These are phyloP conservation scores for Purshia tridentata DNA, from an alignment of 306 rosid species.

Conservation along the genomic window DNA sequence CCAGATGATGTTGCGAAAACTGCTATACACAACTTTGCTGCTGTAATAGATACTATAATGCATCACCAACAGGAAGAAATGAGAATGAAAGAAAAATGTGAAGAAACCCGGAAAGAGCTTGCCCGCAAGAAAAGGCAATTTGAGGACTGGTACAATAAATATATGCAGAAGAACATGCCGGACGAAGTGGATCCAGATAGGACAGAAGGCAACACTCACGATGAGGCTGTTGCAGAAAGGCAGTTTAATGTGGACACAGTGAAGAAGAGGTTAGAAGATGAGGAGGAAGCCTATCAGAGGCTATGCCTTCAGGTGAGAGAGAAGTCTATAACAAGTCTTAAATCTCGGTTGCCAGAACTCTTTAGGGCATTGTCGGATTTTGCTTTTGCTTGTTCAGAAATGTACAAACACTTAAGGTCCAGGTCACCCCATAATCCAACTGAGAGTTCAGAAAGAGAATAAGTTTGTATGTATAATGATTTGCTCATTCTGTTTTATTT, in stretches of 20 bases:
- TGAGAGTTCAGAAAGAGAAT: slow-evolving; percentile 37
- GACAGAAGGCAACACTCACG: slow-evolving; percentile 36
- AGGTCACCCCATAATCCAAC: slow-evolving; percentile 37
- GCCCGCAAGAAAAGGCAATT: slow-evolving; percentile 63
- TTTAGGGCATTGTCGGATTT: slow-evolving; percentile 66
- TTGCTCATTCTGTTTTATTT: background rate
- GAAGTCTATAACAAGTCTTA: slow-evolving; percentile 66
- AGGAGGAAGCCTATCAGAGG: slow-evolving; percentile 53
- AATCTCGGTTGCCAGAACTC: slow-evolving; percentile 76
- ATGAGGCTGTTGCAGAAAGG: slow-evolving; percentile 51
- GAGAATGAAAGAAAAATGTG: slow-evolving; percentile 58
- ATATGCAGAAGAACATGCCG: slow-evolving; percentile 48
- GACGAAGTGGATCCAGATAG: slow-evolving; percentile 47
- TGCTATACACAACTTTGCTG: slow-evolving; percentile 66
- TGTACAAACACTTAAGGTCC: slow-evolving; percentile 57
- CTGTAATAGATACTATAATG: slow-evolving; percentile 52
- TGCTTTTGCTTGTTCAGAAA: slow-evolving; percentile 53
- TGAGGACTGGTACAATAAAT: slow-evolving; percentile 76
- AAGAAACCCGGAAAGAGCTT: slow-evolving; percentile 74
- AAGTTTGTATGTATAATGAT: slow-evolving; percentile 6
- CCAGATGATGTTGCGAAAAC: slow-evolving; percentile 73
- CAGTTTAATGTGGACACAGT: slow-evolving; percentile 53
- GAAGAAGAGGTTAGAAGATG: slow-evolving; percentile 67
- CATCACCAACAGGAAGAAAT: slow-evolving; percentile 69
- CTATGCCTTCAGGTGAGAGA: slow-evolving; percentile 76